Base-by-base conservation (phyloP, 352 stramenopile genomes). In the Pythium scleroteichum region DNA sequence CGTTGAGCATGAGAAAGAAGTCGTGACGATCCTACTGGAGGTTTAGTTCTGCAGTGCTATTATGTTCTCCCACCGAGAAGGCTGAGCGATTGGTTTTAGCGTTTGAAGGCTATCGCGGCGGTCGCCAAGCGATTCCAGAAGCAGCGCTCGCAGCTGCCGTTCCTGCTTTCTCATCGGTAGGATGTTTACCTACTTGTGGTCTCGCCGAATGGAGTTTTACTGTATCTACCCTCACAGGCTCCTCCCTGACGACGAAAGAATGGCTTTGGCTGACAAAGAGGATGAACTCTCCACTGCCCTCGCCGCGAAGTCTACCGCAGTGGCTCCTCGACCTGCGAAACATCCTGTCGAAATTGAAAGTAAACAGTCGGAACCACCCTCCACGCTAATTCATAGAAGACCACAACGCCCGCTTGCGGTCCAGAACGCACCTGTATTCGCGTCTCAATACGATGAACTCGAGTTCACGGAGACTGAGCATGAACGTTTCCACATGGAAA, bases 101-200 rank as follows among this genome's bases (percentile, higher is more conserved):
- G 82, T 6, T 62, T 93, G 45, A 91, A 93, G 45, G 73, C 46
- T 41, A 79, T 88, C 19, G 76, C 82, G 24, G 72, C 82, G 23
- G 67, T 51, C 20, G 75, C 79, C 4, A 93, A 93, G 69, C 69
- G 75, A 22, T 81, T 93, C 73, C 84, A 93, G 69, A 91, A 90
- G 53, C 76, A 71, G 46, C 71, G 84, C 41, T 82, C 78, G 23
- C 60, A 83, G 16, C 78, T 91, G 48, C 76, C 79, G 2, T 92
- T 93, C 53, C 50, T 90, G 24, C 62, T 88, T 1, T 91, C 79
- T 0, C 75, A 76, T 22, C 79, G 84, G 79, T 83, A 59, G 5
- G 59, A 23, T 38, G 2, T 40, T 12, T 19, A 22, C 7, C 44
- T 4, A 1, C 10, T 51, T n/a, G n/a, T n/a, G n/a, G n/a, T n/a